Evolutionary conservation across 2,329 filamentous ascomycete genomes (phyloP), one percentile per base, ranked within the genome.

Genomic region (Penicillium nordicum): DNA sequence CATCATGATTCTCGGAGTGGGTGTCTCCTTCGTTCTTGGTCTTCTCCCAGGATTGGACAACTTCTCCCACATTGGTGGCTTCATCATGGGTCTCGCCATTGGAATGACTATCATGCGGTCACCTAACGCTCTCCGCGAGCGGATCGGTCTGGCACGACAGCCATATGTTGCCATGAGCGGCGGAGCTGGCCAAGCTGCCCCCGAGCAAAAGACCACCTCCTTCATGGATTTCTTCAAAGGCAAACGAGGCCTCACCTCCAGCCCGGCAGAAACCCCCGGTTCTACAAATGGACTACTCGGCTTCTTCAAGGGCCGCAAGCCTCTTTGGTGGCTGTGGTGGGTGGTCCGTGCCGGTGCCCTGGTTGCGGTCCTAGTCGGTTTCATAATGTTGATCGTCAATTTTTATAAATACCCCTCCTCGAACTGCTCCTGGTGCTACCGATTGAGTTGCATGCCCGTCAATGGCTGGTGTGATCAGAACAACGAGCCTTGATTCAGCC

Each of bases 251-350:
- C 59, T 62, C 44, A 50, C 60, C 9, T 57, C 60, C 8, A 55
- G 52, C 10, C 52, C 60, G 3, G 46, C 52, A 21, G 50, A 49
- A 50, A 46, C 4, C 32, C 55, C n/a, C 23, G 45, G 45, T n/a
- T 11, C 50, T n/a, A n/a, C 44, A 10, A 57, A 52, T 7, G 61
- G 60, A 32, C 68, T 67, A 0, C 62, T 84, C 0, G 86, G 85
- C 6, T 97, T 97, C 76, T 97, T 97, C 78, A 93, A 92, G 72
- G 91, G 90, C 21, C 84, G 94, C 18, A 96, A 96, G 72, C 88
- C 89, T 23, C 80, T 96, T 8, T 99, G 94, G 94, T 99, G 94
- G 94, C 88, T 79, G 6, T 99, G 94, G 94, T 97, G 93, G 93
- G 75, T 96, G 23, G 82, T 97, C 29, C 84, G 94, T 18, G 89